A percentile compares a stretch with the other conserved stretches of the same genome.
These are phyloP conservation scores for Balansia obtecta DNA, from an alignment of 2,329 filamentous ascomycete species.

Conservation along the genomic window DNA sequence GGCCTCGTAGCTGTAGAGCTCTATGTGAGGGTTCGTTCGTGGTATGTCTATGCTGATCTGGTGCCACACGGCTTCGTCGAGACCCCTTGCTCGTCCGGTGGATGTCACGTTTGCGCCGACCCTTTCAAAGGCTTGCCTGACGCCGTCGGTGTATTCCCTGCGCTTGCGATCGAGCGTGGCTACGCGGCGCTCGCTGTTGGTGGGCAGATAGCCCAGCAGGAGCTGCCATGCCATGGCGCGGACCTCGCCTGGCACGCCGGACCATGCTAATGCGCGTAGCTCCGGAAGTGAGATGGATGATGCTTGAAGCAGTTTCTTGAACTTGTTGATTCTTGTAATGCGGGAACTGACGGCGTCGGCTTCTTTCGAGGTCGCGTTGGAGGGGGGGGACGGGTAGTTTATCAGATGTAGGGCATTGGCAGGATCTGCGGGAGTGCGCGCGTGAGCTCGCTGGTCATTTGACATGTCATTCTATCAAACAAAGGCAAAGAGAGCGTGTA, in stretches of 20 bases:
- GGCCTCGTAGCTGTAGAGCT: constrained; percentile 89
- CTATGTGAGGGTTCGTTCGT: constrained; percentile 88
- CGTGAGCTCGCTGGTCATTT: not conserved
- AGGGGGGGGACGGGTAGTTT: constrained; percentile 64
- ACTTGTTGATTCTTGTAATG: constrained; percentile 94
- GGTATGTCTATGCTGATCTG: constrained; percentile 98
- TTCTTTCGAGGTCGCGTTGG: constrained; percentile 69
- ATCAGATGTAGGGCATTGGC: constrained; percentile 94
- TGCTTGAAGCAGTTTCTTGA: constrained; percentile 88
- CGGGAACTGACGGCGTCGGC: constrained; percentile 74
- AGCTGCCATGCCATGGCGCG: constrained; percentile 99
- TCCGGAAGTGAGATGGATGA: constrained; percentile 80
- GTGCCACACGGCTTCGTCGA: constrained; percentile 98
- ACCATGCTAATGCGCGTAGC: constrained; percentile 79
- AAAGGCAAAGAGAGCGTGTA: not conserved
- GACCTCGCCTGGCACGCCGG: constrained; percentile 86
- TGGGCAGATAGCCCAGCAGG: constrained; percentile 85
- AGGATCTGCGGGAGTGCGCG: constrained; percentile 43
- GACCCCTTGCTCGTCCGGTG: constrained; percentile 43
- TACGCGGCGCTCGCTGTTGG: constrained; percentile 88
- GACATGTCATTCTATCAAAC: not conserved
- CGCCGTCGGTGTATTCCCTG: constrained; percentile 92
- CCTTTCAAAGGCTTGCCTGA: constrained; percentile 58
- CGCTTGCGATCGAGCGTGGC: constrained; percentile 85
- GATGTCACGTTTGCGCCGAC: constrained; percentile 35